Base-by-base conservation (phyloP, 352 stramenopile species). In the Pythium guiyangense region DNA sequence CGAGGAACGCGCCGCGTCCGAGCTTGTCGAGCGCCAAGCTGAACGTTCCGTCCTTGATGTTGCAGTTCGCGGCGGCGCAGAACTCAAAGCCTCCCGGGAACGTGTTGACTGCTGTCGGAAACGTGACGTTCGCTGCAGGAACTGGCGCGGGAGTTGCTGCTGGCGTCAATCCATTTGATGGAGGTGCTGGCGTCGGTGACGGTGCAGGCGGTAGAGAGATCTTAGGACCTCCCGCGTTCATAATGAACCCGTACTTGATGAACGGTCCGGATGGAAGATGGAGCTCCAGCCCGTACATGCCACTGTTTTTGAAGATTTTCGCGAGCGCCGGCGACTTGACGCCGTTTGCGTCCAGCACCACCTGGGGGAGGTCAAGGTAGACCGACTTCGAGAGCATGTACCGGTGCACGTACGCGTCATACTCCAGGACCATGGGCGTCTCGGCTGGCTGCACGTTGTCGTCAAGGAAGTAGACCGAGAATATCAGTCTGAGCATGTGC, bases 21-120 rank as follows among this genome's bases (percentile, higher is more conserved):
- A 69, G 10, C 4, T 54, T 52, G 22, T 64, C 57, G 44, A 69
- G 62, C 18, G 45, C 20, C 22, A 65, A 6, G 15, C 52, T 69
- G 20, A 69, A 40, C 6, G 57, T 52, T 18, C 62, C 57, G 4
- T 51, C 40, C 15, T 50, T 22, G 17, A 59, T 51, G 26, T 57
- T 69, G 57, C 62, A 69, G 25, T 61, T 52, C 0, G 39, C 11
- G 11, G 52, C 47, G 17, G 40, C 22, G 31, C 62, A 69, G 52
- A 56, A 65, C 42, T 69, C 62, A 20, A 69, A 69, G 1, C 62
- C 62, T 15, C 62, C 62, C 0, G 57, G 45, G 6, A 62, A 47
- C 14, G 55, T 25, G 15, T 61, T 64, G 40, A 69, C 34, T 9
- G 6, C 25, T 0, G 49, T 55, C 8, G 57, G 26, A 6, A 63